Evolutionary conservation across 352 stramenopile species (phyloP).

Genomic region (Phytophthora meadii): DNA sequence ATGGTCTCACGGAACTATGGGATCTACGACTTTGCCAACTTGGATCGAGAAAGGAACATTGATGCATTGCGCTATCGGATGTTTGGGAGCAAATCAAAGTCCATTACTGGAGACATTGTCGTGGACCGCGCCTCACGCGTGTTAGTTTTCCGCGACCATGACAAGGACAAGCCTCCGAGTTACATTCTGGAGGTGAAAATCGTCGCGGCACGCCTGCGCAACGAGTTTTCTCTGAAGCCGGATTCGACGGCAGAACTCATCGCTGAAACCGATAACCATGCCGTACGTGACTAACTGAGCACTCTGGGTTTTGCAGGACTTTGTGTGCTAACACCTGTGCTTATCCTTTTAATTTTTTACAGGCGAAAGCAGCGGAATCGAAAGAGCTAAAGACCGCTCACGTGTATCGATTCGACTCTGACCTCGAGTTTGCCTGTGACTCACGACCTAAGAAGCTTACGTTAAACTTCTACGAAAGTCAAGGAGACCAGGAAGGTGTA

Average conservation of each 20-base stretch:
- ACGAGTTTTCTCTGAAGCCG: constrained; percentile 67
- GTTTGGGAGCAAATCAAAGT: constrained; percentile 72
- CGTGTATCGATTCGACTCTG: constrained; percentile 86
- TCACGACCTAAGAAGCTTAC: constrained; percentile 72
- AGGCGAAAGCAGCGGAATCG: constrained; percentile 60
- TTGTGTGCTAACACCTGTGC: neutral
- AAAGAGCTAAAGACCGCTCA: constrained; percentile 82
- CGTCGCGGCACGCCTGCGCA: constrained; percentile 71
- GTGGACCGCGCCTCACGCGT: constrained; percentile 83
- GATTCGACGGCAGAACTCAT: constrained; percentile 69
- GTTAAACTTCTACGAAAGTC: constrained; percentile 75
- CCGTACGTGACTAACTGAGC: constrained; percentile 34
- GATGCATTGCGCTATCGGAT: constrained; percentile 76
- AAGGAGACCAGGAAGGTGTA: constrained; percentile 33
- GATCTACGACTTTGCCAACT: constrained; percentile 87
- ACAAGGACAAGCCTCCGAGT: constrained; percentile 54
- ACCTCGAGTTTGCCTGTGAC: constrained; percentile 75
- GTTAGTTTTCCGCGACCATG: constrained; percentile 80
- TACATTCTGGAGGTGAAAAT: constrained; percentile 89
- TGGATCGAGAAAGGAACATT: constrained; percentile 79
- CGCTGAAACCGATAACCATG: constrained; percentile 71
- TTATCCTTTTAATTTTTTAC: too few species aligned
- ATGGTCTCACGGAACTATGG: constrained; percentile 65
- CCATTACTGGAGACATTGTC: constrained; percentile 78
- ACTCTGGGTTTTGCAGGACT: neutral